Evolutionary conservation across 257 asterid species (phyloP).

Genomic region (Anisodus acutangulus): DNA sequence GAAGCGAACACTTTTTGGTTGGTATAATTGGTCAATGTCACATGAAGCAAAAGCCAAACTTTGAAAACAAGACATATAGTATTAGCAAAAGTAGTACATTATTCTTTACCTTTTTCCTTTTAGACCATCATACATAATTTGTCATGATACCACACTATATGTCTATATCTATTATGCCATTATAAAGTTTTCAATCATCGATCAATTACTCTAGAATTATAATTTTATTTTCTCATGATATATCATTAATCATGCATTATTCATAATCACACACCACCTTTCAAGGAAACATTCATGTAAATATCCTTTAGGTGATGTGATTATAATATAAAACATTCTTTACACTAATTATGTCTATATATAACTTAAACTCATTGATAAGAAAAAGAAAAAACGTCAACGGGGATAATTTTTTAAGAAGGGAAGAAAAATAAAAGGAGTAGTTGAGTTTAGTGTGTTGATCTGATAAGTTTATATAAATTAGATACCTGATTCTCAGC

Average conservation of each 20-base stretch:
- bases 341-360: no score
- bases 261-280: background rate
- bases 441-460: no score
- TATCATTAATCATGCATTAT: background rate
- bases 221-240: background rate
- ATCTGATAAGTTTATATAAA: background rate
- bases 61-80: constrained; percentile 2
- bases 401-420: background rate
- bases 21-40: constrained; percentile 1
- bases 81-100: constrained; percentile 7
- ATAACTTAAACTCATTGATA: no score
- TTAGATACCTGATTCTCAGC: constrained; percentile 47
- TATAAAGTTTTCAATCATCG: background rate
- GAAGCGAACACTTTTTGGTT: constrained; percentile 20
- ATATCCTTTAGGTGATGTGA: no score
- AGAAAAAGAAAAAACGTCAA: no score
- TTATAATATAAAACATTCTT: no score
- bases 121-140: background rate
- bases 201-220: background rate
- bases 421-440: no score
- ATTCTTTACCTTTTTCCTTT: background rate
- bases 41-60: constrained; percentile 7
- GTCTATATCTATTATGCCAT: background rate
- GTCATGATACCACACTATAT: background rate
- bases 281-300: background rate